phyloP scores from a whole-genome alignment of 345 rosid genomes.

The Syzygium aqueum region DNA sequence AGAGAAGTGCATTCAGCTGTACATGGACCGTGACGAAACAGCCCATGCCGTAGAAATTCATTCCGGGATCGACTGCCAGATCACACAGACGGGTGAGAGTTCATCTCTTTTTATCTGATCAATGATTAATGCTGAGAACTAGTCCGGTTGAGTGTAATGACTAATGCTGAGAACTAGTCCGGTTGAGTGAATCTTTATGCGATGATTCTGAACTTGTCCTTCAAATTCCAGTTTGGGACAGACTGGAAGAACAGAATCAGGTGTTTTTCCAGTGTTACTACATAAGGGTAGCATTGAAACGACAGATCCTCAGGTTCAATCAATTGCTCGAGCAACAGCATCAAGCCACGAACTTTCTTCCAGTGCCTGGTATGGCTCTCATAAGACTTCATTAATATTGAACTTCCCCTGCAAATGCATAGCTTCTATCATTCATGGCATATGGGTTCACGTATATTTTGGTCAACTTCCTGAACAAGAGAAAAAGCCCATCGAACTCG shows the following conservation, averaged over 20 bases:
- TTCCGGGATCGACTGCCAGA: not conserved
- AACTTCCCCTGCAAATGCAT: not conserved
- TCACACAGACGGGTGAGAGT: not conserved
- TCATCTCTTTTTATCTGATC: not conserved
- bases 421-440: not conserved
- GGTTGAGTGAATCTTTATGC: not conserved
- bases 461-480: not conserved
- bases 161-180: not conserved
- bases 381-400: not conserved
- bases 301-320: not conserved
- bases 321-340: not conserved
- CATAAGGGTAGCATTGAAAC: not conserved
- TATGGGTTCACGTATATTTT: not conserved
- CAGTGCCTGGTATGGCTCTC: not conserved
- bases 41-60: not conserved
- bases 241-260: not conserved
- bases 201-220: not conserved
- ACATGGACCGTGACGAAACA: not conserved
- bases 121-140: not conserved
- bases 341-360: not conserved
- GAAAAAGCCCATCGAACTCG: not conserved
- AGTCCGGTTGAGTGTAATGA: not conserved
- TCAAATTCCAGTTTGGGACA: not conserved
- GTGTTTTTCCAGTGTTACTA: not conserved
- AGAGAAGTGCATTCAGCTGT: not conserved